A percentile compares a stretch with the other conserved stretches of the same genome.
Evolutionary conservation across 352 stramenopile genomes (phyloP).

Genomic region (Aphanomyces euteiches): DNA sequence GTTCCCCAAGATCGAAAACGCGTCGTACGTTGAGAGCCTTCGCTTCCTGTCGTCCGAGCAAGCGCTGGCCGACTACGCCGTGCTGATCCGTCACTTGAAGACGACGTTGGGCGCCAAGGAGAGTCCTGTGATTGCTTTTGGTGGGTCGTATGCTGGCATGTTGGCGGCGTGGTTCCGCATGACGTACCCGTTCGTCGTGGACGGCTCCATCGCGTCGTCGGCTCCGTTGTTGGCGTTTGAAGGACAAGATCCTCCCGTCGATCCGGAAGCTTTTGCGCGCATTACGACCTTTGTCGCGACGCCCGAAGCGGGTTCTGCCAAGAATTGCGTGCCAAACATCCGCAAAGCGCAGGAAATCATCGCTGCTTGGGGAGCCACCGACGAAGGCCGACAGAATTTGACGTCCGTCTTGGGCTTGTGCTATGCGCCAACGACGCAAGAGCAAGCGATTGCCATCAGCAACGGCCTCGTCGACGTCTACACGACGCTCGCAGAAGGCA

Average conservation of each 20-base stretch:
- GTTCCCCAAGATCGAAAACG: conserved; percentile 55
- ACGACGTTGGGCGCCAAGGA: conserved; percentile 39
- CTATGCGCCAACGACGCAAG: conserved; percentile 37
- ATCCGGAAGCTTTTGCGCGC: conserved; percentile 58
- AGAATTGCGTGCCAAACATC: conserved; percentile 77
- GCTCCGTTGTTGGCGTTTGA: conserved; percentile 83
- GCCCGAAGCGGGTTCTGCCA: conserved; percentile 53
- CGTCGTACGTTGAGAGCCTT: conserved; percentile 45
- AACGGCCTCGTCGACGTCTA: conserved; percentile 74
- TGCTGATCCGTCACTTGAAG: conserved; percentile 54
- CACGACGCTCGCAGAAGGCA: conserved; percentile 93
- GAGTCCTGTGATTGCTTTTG: conserved; percentile 87
- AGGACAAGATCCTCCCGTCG: conserved; percentile 53
- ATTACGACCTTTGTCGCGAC: conserved; percentile 65
- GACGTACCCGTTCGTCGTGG: conserved; percentile 89
- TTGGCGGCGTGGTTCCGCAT: conserved; percentile 88
- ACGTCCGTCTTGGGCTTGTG: conserved; percentile 52
- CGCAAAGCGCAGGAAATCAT: conserved; percentile 58
- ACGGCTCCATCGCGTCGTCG: conserved; percentile 90
- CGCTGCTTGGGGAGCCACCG: conserved; percentile 43
- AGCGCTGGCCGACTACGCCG: conserved; percentile 86
- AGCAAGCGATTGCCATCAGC: conserved; percentile 52
- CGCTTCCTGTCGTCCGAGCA: conserved; percentile 82
- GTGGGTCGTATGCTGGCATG: conserved; percentile 92
- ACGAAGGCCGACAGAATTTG: conserved; percentile 47